These are phyloP conservation scores for Globisporangium radiosum DNA, from an alignment of 352 stramenopile genomes.

Conservation along the genomic window DNA sequence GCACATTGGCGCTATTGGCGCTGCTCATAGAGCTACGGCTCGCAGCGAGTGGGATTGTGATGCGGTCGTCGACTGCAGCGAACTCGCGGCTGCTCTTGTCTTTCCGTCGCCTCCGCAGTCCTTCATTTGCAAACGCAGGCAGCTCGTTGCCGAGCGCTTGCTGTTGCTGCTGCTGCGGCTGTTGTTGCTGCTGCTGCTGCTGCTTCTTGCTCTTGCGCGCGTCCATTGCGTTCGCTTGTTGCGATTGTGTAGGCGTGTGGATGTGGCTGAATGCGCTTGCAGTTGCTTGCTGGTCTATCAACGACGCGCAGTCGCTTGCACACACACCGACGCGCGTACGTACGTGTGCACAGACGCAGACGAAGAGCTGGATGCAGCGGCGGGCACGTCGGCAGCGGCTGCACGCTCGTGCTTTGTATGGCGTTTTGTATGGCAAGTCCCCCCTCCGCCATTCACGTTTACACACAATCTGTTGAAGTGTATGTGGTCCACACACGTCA, in stretches of 20 bases:
- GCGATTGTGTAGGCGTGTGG: neutral
- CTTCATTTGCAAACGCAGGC: neutral
- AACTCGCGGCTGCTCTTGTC: conserved; percentile 13
- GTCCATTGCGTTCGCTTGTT: neutral
- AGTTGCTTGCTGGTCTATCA: neutral
- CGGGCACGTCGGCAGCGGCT: neutral
- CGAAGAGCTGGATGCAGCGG: conserved; percentile 5
- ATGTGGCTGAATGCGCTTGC: neutral
- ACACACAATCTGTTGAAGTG: too few species aligned
- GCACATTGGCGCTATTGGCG: too few species aligned
- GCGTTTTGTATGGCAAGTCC: conserved; percentile 1
- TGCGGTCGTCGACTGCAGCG: conserved; percentile 62
- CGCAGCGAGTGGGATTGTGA: conserved; percentile 50
- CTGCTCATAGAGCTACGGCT: neutral
- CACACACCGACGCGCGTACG: neutral
- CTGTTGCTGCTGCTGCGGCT: neutral
- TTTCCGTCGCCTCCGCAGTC: conserved; percentile 13
- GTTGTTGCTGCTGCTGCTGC: neutral
- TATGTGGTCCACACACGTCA: too few species aligned
- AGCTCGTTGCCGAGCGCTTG: neutral
- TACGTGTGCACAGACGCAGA: neutral
- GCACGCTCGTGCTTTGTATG: neutral
- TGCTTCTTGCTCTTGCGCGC: conserved; percentile 7
- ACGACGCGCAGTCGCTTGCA: too few species aligned
- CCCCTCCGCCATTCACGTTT: too few species aligned